Percentiles rank a stretch among this genome's conserved stretches.
These are phyloP conservation scores for Stagonosporopsis chrysanthemi DNA, from an alignment of 2,329 filamentous ascomycete species.

Conservation along the genomic window DNA sequence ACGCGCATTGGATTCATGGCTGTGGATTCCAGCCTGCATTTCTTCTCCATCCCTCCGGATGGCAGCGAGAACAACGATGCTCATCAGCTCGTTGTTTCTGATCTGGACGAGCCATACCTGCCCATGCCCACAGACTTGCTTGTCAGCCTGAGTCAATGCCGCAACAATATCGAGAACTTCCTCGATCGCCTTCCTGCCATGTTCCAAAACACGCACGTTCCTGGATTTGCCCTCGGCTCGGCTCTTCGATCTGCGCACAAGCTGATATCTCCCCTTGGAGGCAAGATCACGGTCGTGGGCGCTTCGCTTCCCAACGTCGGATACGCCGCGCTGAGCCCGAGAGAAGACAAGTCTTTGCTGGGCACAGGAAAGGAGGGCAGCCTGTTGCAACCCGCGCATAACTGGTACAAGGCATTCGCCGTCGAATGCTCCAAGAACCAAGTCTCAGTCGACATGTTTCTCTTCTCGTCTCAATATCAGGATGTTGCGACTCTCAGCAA, in stretches of 20 bases:
- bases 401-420: slow-evolving; percentile 98
- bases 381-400: slow-evolving; percentile 89
- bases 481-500: slow-evolving; percentile 97
- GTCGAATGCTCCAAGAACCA: slow-evolving; percentile 99
- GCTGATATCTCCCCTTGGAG: slow-evolving; percentile 90
- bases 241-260: slow-evolving; percentile 93
- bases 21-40: slow-evolving; percentile 92
- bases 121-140: slow-evolving; percentile 91
- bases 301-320: slow-evolving; percentile 91
- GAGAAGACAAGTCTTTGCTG: slow-evolving; percentile 94
- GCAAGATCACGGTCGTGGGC: slow-evolving; percentile 91
- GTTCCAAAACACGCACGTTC: slow-evolving; percentile 94
- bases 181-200: slow-evolving; percentile 90
- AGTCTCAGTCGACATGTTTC: slow-evolving; percentile 74
- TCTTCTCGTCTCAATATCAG: slow-evolving; percentile 65
- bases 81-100: slow-evolving; percentile 91
- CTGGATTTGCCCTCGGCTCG: slow-evolving; percentile 91
- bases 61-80: slow-evolving; percentile 83
- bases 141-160: slow-evolving; percentile 86
- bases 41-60: slow-evolving; percentile 93
- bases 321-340: slow-evolving; percentile 83
- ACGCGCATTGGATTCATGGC: slow-evolving; percentile 95
- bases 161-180: slow-evolving; percentile 90
- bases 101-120: slow-evolving; percentile 94
- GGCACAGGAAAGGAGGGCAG: slow-evolving; percentile 91